phyloP scores from a whole-genome alignment of 2,329 filamentous ascomycete genomes.

The Madurella fahalii region DNA sequence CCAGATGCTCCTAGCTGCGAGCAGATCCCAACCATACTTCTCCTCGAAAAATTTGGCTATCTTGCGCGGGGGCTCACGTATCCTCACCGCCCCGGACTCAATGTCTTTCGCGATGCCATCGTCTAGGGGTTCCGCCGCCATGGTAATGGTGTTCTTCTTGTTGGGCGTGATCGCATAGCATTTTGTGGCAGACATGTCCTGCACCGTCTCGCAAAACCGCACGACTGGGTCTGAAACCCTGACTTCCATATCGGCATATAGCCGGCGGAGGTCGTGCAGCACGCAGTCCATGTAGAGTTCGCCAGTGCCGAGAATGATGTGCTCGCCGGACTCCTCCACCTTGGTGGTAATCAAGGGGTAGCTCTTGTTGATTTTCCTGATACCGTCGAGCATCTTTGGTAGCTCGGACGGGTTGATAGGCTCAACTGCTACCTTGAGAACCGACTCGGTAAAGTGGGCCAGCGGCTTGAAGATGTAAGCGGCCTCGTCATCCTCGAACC shows the following conservation, averaged over 20 bases:
- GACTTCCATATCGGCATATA: slow-evolving; percentile 99
- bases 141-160: slow-evolving; percentile 99
- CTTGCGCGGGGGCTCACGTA: slow-evolving; percentile 87
- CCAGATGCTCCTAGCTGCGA: slow-evolving; percentile 95
- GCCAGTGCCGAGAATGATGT: slow-evolving; percentile 89
- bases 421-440: slow-evolving; percentile 96
- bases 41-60: slow-evolving; percentile 97
- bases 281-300: slow-evolving; percentile 99
- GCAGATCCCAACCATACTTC: slow-evolving; percentile 92
- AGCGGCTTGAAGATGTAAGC: slow-evolving; percentile 94
- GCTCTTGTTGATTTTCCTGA: slow-evolving; percentile 96
- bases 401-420: slow-evolving; percentile 97
- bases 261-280: slow-evolving; percentile 80
- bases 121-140: slow-evolving; percentile 94
- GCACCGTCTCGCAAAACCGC: slow-evolving; percentile 94
- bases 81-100: slow-evolving; percentile 82
- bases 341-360: slow-evolving; percentile 95
- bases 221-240: slow-evolving; percentile 98
- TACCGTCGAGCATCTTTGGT: slow-evolving; percentile 96
- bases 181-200: slow-evolving; percentile 95
- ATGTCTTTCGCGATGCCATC: slow-evolving; percentile 94
- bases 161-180: slow-evolving; percentile 97
- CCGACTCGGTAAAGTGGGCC: slow-evolving; percentile 92
- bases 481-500: slow-evolving; percentile 81
- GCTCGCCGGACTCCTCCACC: slow-evolving; percentile 96